Evolutionary conservation across 2,329 filamentous ascomycete genomes (phyloP).

Genomic region (Rhytidhysteron rufulum): DNA sequence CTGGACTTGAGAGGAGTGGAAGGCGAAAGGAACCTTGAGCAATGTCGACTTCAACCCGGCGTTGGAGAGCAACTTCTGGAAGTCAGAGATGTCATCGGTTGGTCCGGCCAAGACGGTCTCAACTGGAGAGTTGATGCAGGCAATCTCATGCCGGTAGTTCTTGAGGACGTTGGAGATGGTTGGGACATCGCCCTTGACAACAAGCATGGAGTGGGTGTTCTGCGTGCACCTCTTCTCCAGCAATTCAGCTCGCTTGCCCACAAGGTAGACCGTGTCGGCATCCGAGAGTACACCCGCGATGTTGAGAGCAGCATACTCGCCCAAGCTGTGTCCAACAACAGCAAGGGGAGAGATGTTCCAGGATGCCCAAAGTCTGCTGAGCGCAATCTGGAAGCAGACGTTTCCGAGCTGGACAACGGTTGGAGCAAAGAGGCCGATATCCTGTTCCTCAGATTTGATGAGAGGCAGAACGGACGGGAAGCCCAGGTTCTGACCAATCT

Average conservation of each 20-base stretch:
- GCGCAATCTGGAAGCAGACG: conserved; percentile 8
- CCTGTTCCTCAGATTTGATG: not conserved
- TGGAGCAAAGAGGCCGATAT: conserved; percentile 14
- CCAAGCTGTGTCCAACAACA: conserved; percentile 11
- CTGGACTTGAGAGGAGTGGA: conserved; percentile 42
- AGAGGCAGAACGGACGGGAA: not conserved
- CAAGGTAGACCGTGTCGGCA: conserved; percentile 7
- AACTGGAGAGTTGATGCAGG: conserved; percentile 32
- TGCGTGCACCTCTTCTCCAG: conserved; percentile 5
- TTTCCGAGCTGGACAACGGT: conserved; percentile 15
- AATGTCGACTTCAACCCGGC: conserved; percentile 33
- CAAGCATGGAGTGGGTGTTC: conserved; percentile 27
- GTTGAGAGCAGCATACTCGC: conserved; percentile 10
- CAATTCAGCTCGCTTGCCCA: conserved; percentile 8
- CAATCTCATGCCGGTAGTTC: conserved; percentile 2
- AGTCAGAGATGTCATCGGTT: conserved; percentile 28
- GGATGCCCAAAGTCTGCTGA: conserved; percentile 4
- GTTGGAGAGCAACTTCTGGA: conserved; percentile 25
- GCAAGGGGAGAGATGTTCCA: conserved; percentile 9
- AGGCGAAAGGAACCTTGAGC: conserved; percentile 40
- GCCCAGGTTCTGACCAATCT: not conserved
- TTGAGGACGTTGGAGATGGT: not conserved
- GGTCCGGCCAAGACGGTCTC: conserved; percentile 43
- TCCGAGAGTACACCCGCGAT: conserved; percentile 7
- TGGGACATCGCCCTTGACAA: not conserved